Evolutionary conservation across 805 yeast species (phyloP).

Genomic region (Barnettozyma populi): DNA sequence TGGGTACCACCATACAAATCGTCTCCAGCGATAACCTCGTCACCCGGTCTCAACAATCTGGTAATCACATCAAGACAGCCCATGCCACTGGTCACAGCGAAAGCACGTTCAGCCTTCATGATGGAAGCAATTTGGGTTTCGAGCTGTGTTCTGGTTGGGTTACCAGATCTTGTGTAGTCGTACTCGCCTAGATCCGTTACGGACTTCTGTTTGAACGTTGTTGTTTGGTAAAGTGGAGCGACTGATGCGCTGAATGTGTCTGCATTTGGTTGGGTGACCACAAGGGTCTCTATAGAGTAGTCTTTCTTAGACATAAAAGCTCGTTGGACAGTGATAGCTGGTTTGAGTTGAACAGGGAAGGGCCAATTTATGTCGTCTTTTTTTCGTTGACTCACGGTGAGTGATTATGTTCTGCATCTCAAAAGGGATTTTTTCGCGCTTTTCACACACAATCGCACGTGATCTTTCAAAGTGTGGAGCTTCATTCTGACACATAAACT

Average conservation of each 20-base stretch:
- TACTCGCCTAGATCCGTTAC: constrained; percentile 73
- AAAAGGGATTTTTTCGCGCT: background rate
- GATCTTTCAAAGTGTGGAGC: background rate
- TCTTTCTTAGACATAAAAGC: constrained; percentile 6
- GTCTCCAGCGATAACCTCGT: constrained; percentile 89
- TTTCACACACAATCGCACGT: constrained; percentile 3
- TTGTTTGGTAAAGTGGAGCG: constrained; percentile 87
- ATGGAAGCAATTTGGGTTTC: constrained; percentile 74
- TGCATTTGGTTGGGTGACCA: constrained; percentile 26
- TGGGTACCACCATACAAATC: constrained; percentile 94
- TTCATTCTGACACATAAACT: background rate
- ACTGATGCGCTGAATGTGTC: constrained; percentile 79
- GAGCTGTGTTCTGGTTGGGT: constrained; percentile 81
- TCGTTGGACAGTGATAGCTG: background rate
- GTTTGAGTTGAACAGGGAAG: background rate
- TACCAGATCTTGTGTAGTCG: constrained; percentile 88
- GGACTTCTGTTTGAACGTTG: constrained; percentile 85
- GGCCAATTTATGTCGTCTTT: background rate
- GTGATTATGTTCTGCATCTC: background rate
- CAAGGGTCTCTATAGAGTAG: constrained; percentile 13
- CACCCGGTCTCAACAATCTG: constrained; percentile 71
- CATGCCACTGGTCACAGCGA: constrained; percentile 90
- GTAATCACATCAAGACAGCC: constrained; percentile 84
- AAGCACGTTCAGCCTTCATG: constrained; percentile 71
- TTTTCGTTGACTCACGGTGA: constrained; percentile 2